These are phyloP conservation scores for Nosema bombycis DNA, from an alignment of 371 early-diverging fungal genomes.

Conservation along the genomic window DNA sequence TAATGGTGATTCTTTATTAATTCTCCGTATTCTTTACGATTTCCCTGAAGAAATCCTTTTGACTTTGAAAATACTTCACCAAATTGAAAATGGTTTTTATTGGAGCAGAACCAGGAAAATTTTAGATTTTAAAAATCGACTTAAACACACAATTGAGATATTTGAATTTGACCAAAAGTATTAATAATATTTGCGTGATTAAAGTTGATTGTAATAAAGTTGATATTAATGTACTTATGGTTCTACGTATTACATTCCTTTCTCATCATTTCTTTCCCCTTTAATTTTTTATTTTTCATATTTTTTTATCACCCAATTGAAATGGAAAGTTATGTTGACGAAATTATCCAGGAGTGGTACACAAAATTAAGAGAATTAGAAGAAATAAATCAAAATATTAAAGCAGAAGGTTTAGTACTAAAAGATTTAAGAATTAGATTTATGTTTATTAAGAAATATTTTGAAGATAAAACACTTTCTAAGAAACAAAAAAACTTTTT, in stretches of 20 bases:
- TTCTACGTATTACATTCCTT: not conserved
- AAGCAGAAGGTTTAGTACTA: not conserved
- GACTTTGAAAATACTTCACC: not conserved
- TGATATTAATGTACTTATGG: not conserved
- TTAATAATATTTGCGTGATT: too few species aligned
- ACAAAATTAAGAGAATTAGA: not conserved
- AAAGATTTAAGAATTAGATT: too few species aligned
- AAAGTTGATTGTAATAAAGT: not conserved
- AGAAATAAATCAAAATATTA: not conserved
- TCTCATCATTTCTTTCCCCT: not conserved
- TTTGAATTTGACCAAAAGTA: slow-evolving; percentile 23
- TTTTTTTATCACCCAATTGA: not conserved
- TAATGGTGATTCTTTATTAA: slow-evolving; percentile 5
- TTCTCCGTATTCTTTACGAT: not conserved
- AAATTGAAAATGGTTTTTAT: slow-evolving; percentile 29
- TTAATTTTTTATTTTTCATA: not conserved
- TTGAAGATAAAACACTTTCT: not conserved
- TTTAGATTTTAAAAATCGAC: not conserved
- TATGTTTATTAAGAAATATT: not conserved
- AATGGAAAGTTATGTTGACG: not conserved
- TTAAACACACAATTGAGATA: slow-evolving; percentile 1
- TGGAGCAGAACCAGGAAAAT: slow-evolving; percentile 35
- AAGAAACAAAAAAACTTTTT: not conserved
- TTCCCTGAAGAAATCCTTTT: not conserved
- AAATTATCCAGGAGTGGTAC: not conserved